Conservation (phyloP, 73 alveolate species). For the Halteria grandinella region DNA sequence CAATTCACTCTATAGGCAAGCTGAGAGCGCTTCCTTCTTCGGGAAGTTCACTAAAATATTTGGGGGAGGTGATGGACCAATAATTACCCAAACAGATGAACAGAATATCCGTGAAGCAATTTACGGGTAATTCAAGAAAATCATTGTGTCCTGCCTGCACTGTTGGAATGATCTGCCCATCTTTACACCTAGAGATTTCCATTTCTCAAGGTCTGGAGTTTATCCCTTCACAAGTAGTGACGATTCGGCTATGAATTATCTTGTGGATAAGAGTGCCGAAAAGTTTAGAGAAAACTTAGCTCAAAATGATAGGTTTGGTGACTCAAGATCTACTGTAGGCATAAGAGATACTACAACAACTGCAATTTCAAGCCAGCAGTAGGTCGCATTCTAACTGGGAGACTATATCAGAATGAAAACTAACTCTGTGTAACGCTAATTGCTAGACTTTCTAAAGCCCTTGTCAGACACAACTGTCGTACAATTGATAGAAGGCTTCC, state of each 20-base stretch:
- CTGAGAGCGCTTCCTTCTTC: too few relatives aligned
- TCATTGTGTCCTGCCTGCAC: slow-evolving; percentile 44
- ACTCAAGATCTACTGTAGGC: too few relatives aligned
- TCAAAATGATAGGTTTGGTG: too few relatives aligned
- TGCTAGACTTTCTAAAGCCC: slow-evolving; percentile 38
- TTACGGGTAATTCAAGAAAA: slow-evolving; percentile 35
- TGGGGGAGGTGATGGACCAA: too few relatives aligned
- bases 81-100: too few relatives aligned
- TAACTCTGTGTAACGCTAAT: neutral
- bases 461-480: slow-evolving; percentile 30
- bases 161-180: slow-evolving; percentile 70
- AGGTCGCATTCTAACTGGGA: too few relatives aligned
- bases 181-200: slow-evolving; percentile 60
- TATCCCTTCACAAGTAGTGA: slow-evolving; percentile 52
- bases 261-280: slow-evolving; percentile 30
- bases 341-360: too few relatives aligned
- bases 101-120: slow-evolving; percentile 27
- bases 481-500: slow-evolving; percentile 53
- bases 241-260: slow-evolving; percentile 16
- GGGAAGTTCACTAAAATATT: too few relatives aligned
- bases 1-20: too few relatives aligned
- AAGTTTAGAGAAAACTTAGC: neutral
- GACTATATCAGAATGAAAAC: slow-evolving; percentile 9
- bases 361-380: too few relatives aligned
- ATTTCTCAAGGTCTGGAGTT: slow-evolving; percentile 65